Evolutionary conservation across 2,329 filamentous ascomycete genomes (phyloP), one percentile per base, ranked within the genome.

Genomic region (Claviceps capensis): DNA sequence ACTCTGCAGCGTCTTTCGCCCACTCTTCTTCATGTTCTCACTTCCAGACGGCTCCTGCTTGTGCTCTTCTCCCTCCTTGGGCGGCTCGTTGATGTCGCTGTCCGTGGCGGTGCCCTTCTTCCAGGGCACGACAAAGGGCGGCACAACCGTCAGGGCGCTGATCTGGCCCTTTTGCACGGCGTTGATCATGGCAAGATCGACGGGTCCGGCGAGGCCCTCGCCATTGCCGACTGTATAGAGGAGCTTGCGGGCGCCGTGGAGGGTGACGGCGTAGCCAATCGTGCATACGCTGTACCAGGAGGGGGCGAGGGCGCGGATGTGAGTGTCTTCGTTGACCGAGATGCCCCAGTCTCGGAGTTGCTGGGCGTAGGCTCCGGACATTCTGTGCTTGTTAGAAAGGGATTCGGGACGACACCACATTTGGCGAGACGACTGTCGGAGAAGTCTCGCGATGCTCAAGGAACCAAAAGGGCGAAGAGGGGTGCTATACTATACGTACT

Each of bases 271-370:
- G 5, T 51, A 51, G 14, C 49, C 49, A n/a, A 51, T 23, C 3
- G 49, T 51, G 11, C 49, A 51, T 17, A 51, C 49, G n/a, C 16
- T 40, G 11, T 51, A 51, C 49, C 49, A 51, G 3, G 43, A 47
- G 9, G 49, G 49, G 3, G 49, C 49, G 5, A 51, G 19, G 9
- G 38, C 22, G 17, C 43, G 22, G n/a, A 51, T 23, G 13, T 44
- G 36, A 3, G 43, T 51, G 9, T 51, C 7, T 6, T 30, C 17
- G 14, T 17, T 8, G n/a, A 47, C 26, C 5, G 36, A 14, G 14
- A 49, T 26, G 37, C 44, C 44, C 36, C 16, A 51, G 3, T 23
- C 17, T 16, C 4, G 3, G 4, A 51, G 37, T 6, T 47, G 30
- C 3, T 36, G 3, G 4, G 16, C 9, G 8, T n/a, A 51, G 1